phyloP scores from a whole-genome alignment of 2,329 filamentous ascomycete genomes.

The Chaetomium sp. region DNA sequence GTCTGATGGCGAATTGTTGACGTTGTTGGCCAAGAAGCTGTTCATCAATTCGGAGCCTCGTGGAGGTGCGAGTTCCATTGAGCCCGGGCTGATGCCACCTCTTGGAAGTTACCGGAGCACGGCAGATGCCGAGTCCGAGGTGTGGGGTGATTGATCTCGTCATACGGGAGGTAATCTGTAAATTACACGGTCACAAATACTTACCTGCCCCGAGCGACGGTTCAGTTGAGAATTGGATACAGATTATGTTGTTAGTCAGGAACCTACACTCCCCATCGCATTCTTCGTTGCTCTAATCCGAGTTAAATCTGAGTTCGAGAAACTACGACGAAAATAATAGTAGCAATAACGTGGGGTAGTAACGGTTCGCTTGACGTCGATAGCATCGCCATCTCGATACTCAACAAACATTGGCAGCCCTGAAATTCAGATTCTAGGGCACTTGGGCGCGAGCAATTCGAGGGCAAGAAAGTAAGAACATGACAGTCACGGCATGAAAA shows the following conservation, averaged over 20 bases:
- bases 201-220: no score
- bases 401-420: not conserved
- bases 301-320: not conserved
- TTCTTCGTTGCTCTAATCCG: not conserved
- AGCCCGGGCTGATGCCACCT: conserved; percentile 1
- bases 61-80: conserved; percentile 13
- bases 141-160: conserved; percentile 16
- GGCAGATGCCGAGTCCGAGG: conserved; percentile 8
- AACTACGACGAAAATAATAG: no score
- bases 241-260: not conserved
- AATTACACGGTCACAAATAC: not conserved
- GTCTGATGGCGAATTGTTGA: conserved; percentile 6
- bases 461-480: not conserved
- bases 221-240: no score
- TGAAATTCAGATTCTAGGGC: not conserved
- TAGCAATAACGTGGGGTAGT: not conserved
- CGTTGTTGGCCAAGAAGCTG: conserved; percentile 13
- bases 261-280: not conserved
- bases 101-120: not conserved
- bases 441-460: not conserved
- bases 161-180: conserved; percentile 6
- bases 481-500: not conserved
- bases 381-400: no score
- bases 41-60: conserved; percentile 12
- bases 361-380: not conserved